These are phyloP conservation scores for Rauvolfia tetraphylla DNA, from an alignment of 257 asterid species.

Conservation along the genomic window DNA sequence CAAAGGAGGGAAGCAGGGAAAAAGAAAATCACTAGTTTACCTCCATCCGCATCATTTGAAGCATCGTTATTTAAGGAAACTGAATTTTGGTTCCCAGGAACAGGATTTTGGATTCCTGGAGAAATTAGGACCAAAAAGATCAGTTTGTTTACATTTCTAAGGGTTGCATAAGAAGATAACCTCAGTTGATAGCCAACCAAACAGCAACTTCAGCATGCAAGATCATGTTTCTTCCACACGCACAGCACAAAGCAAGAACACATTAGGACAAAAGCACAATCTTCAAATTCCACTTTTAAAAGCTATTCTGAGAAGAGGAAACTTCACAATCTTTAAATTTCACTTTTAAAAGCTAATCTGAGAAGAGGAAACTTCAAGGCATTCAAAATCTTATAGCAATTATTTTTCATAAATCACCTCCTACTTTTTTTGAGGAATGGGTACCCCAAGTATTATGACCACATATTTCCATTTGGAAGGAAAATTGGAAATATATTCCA, in stretches of 20 bases:
- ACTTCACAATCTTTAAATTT: background rate
- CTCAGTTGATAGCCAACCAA: background rate
- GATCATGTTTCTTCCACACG: background rate
- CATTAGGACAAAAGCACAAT: background rate
- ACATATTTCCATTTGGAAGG: background rate
- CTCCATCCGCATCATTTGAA: slow-evolving; percentile 33
- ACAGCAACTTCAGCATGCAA: background rate
- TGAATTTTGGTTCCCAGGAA: slow-evolving; percentile 26
- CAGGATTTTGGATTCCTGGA: slow-evolving; percentile 32
- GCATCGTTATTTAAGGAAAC: slow-evolving; percentile 18
- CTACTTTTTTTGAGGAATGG: background rate
- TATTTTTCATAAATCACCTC: background rate
- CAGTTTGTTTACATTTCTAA: background rate
- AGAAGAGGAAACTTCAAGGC: background rate
- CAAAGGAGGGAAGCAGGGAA: background rate
- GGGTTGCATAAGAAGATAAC: background rate
- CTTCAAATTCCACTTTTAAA: background rate
- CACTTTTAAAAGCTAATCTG: background rate
- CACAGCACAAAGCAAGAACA: background rate
- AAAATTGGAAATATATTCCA: background rate
- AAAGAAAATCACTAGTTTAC: slow-evolving; percentile 15
- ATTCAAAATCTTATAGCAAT: background rate
- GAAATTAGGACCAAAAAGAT: background rate
- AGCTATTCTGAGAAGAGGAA: background rate
- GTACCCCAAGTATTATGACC: background rate